phyloP scores from a whole-genome alignment of 1,139 yeast species.

The Meyerozyma smithsonii region DNA sequence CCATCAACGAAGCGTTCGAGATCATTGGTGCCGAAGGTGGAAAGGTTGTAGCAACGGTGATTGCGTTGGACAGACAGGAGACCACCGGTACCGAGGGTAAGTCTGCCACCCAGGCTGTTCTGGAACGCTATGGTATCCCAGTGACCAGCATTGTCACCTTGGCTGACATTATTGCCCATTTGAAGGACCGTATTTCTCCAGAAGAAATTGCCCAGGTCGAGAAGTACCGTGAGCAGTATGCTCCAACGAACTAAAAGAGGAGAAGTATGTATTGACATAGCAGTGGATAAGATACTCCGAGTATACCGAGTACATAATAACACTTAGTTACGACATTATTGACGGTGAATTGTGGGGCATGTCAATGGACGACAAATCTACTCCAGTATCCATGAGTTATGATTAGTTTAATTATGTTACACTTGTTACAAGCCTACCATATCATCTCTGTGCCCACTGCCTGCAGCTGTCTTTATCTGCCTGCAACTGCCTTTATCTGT shows the following conservation, averaged over 20 bases:
- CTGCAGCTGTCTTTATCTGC: no score
- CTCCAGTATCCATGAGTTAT: no score
- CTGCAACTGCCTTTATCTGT: no score
- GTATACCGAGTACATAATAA: no score
- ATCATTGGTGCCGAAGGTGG: slow-evolving; percentile 74
- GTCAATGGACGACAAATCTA: no score
- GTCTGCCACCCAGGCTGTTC: slow-evolving; percentile 81
- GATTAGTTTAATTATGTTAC: no score
- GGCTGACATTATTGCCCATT: slow-evolving; percentile 64
- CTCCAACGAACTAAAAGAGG: slow-evolving; percentile 27
- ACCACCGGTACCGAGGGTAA: slow-evolving; percentile 60
- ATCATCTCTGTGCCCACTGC: no score
- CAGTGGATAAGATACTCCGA: no score
- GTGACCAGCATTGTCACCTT: slow-evolving; percentile 77
- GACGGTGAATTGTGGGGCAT: no score
- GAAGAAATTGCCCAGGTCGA: slow-evolving; percentile 54
- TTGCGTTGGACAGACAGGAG: slow-evolving; percentile 95
- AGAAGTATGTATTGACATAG: no score
- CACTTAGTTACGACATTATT: no score
- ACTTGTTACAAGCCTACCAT: no score
- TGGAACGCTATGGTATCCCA: slow-evolving; percentile 70
- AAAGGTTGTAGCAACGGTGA: slow-evolving; percentile 72
- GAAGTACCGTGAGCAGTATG: slow-evolving; percentile 52
- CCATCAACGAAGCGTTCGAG: slow-evolving; percentile 87
- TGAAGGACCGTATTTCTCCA: slow-evolving; percentile 49